Evolutionary conservation across 2,329 filamentous ascomycete species (phyloP), one percentile per base, ranked within the genome.

Genomic region (Aspergillus puulaauensis): DNA sequence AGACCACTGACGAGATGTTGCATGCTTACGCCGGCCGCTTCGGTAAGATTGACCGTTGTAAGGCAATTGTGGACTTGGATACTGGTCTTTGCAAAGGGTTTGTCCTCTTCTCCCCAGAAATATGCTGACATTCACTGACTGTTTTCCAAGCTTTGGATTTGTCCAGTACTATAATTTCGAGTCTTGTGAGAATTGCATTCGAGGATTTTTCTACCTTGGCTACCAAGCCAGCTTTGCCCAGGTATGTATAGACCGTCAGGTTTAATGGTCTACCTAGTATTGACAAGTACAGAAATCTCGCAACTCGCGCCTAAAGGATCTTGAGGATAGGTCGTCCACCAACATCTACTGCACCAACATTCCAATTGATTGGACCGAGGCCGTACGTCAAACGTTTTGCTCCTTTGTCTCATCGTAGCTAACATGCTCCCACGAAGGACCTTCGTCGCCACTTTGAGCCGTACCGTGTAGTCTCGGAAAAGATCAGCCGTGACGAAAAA

Each of bases 281-380:
- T 76, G 52, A 76, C 62, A 66, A 51, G n/a, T 61, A 12, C 58
- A 96, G 90, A 95, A 98, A 80, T 98, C 93, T 19, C 97, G 98
- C 79, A 99, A 99, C 76, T 93, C 93, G 65, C 92, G 96, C 67
- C 89, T 99, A 68, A 98, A 99, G 83, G 93, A 95, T 46, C 90
- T 98, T 70, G 90, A 93, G 56, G 93, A 99, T 70, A 90, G 90
- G 52, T 71, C 77, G 43, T 98, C 96, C 47, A 98, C 95, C 64
- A 99, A 99, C 73, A 85, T 99, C 62, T 99, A 99, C 76, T 93
- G 98, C 62, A 99, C 96, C 27, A 99, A 98, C 76, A 84, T 99
- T 45, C 95, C 95, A 37, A 93, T 93, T 77, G 86, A 88, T 62
- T 87, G 96, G 83, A 96, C 90, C 52, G 96, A 99, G 80, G 87